Evolutionary conservation across 1,284 basidiomycete genomes (phyloP).

Genomic region (Puccinia coronata): DNA sequence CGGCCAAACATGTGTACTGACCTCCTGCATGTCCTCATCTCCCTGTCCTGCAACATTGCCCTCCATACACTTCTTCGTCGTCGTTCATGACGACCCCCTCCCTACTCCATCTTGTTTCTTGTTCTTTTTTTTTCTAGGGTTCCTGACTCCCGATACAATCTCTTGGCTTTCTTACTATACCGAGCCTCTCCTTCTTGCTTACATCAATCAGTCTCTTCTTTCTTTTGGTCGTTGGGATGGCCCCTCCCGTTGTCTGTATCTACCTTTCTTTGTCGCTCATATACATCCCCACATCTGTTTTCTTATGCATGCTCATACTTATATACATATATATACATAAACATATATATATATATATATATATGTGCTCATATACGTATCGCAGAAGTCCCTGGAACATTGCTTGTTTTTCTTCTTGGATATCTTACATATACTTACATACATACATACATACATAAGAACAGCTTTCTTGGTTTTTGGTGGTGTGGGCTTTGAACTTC

Average conservation of each 20-base stretch:
- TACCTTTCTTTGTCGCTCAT: too few relatives aligned
- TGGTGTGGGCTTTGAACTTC: too few relatives aligned
- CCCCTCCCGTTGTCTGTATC: not conserved
- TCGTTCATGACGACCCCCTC: too few relatives aligned
- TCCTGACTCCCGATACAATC: too few relatives aligned
- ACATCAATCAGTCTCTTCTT: not conserved
- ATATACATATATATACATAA: not conserved
- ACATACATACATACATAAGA: not conserved
- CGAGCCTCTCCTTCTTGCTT: not conserved
- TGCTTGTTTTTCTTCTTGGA: too few relatives aligned
- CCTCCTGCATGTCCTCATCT: not conserved
- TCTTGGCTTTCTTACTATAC: too few relatives aligned
- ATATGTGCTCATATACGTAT: not conserved
- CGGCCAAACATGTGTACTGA: constrained; percentile 9
- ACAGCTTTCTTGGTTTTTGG: too few relatives aligned
- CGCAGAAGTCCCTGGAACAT: too few relatives aligned
- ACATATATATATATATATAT: not conserved
- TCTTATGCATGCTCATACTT: too few relatives aligned
- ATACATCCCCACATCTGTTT: too few relatives aligned
- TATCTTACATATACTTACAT: not conserved
- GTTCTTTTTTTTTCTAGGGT: not conserved
- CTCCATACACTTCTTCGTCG: not conserved
- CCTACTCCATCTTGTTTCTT: not conserved
- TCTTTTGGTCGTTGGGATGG: not conserved
- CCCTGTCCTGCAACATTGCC: not conserved